Evolutionary conservation across 257 asterid species (phyloP), one percentile per base, ranked within the genome.

Genomic region (Ligustrum vulgare): DNA sequence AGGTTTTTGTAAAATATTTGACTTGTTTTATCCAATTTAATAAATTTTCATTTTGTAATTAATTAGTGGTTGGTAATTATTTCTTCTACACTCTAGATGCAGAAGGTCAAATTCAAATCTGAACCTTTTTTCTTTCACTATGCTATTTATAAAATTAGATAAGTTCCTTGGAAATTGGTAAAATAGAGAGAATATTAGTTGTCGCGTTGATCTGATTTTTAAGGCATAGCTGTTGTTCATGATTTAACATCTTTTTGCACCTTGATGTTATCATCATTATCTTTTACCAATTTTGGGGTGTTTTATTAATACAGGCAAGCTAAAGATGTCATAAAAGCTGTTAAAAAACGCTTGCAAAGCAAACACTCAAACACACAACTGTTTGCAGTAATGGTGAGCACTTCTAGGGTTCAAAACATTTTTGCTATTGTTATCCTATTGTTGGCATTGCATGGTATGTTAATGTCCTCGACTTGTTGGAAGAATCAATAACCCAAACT

Each of bases 341-440:
- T 95, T 67, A 95, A 93, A 87, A 95, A 93, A 78, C 94, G 97
- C 47, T 78, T 95, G 28, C 97, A 92, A 66, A 92, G 96, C 86
- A 95, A 91, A 82, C 69, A 72, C 43, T 18, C 87, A 2, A 89
- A 81, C 77, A 80, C 87, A 79, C 93, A 89, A 82, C 96, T 95
- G 70, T 85, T 81, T 78, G 82, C 97, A 1, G 93, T 91, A 51
- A 72, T 72, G 88, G 99, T 94, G 80, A 88, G 98, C 80, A 36
- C 73, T 73, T 77, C 37, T 41, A 22, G 33, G 15, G 67, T 60
- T 25, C 0, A 20, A 60, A 12, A 22, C 25, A 2, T 23, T 60
- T 9, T 60, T 60, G 35, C 13, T 22, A 6, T 8, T 8, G 67
- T 60, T 60, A 23, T 60, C 16, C 34, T 60, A 6, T 60, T 60